Evolutionary conservation across 108 stramenopile species (phyloP), one percentile per base, ranked within the genome.

Genomic region (Nitzschia sp.): DNA sequence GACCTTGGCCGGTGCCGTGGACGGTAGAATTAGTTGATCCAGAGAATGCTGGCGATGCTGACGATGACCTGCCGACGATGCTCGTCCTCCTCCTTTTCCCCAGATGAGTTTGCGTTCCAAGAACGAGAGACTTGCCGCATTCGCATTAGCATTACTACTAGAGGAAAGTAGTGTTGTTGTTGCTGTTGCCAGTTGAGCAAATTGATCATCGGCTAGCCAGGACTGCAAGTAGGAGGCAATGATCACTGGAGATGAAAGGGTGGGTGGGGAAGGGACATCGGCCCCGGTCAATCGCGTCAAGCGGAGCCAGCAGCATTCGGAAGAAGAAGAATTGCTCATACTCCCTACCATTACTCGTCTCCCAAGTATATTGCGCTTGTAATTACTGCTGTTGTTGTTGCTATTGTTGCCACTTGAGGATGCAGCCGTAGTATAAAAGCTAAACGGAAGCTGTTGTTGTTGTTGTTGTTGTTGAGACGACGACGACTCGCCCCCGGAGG

Each of bases 251-350:
- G 13, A n/a, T 50, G 19, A 21, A 50, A 50, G 4, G 17, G 48
- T 8, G 8, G 48, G 48, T 4, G 48, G 48, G 4, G 21, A n/a
- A 4, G 48, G 48, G 21, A 50, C 48, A 21, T 50, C 48, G 48
- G 48, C 56, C 25, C 59, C 33, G 8, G 67, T 53, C 63, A 76
- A 45, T 17, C 84, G 67, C 29, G 80, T 85, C 31, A 85, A 36
- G 11, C 80, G 80, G 15, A 85, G 71, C 84, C 84, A 85, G 59
- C 77, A 82, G 22, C 61, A 25, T 17, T 16, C 38, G 17, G 58
- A 23, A 22, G 46, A 21, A 25, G 52, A 21, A 25, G 47, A 19
- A 22, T 23, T 27, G 8, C n/a, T 8, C 45, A 11, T 19, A 8
- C 21, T 23, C 32, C 30, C 17, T 2, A 16, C 28, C 45, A 31